Evolutionary conservation across 257 asterid species (phyloP).

Genomic region (Petrea volubilis): DNA sequence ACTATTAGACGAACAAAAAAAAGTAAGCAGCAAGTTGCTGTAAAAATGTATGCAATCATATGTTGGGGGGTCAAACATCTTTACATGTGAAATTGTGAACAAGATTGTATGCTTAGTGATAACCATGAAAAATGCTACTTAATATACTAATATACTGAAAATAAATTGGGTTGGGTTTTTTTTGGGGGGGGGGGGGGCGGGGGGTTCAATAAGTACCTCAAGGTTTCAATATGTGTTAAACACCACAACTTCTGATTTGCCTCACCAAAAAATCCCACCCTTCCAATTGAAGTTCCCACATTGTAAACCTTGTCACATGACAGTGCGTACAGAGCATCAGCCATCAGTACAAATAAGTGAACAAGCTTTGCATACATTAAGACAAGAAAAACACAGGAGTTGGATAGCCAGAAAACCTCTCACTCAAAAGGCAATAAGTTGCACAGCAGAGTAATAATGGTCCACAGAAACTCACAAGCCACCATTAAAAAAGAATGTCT

Average conservation of each 20-base stretch:
- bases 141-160: background rate
- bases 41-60: background rate
- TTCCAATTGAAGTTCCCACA: constrained; percentile 90
- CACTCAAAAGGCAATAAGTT: constrained; percentile 4
- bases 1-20: constrained; percentile 37
- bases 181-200: too few species aligned
- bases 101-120: background rate
- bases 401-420: background rate
- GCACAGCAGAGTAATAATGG: background rate
- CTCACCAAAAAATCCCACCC: constrained; percentile 79
- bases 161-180: too few species aligned
- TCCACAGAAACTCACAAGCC: background rate
- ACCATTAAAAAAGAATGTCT: background rate
- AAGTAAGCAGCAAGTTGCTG: background rate
- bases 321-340: constrained; percentile 2
- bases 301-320: constrained; percentile 60
- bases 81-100: background rate
- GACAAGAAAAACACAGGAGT: background rate
- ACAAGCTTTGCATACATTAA: background rate
- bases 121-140: background rate
- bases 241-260: constrained; percentile 79
- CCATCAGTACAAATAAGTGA: constrained; percentile 3
- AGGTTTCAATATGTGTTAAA: constrained; percentile 83
- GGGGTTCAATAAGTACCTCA: constrained; percentile 52
- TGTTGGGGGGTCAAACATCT: background rate